Evolutionary conservation across 495 filamentous ascomycete genomes (phyloP), one percentile per base, ranked within the genome.

Genomic region (Neurospora discreta): DNA sequence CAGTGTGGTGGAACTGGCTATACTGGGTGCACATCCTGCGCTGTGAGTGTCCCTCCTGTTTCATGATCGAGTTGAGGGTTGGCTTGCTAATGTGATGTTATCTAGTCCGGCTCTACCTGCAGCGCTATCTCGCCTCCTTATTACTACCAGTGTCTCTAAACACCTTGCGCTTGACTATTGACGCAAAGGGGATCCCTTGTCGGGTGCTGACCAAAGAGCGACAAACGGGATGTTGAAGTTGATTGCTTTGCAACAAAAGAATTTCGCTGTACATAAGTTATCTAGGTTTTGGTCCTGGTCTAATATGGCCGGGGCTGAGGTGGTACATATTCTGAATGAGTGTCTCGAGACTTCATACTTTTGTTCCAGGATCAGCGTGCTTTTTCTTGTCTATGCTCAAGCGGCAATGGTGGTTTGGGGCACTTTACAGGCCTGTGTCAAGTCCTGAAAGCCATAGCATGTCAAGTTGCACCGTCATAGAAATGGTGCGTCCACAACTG

Each of bases 1-100:
- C 85, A 86, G 74, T 86, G 85, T 68, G 85, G 84, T 18, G 85
- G 85, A 0, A 78, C 39, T 9, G 84, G 81, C 3, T 85, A 78
- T 68, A 79, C 79, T 0, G 83, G 83, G 3, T 85, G 83, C 75
- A 84, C 80, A 0, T 74, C 58, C 26, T 85, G 83, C 72, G 78
- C 68, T 40, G 81, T 83, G 74, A 81, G 80, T 52, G 41, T 43
- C 26, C 26, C 36, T 71, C 33, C 4, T 36, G 33, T 36, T 20
- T 13, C 4, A 15, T 2, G 44, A 18, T 10, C 13, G 52, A 3
- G 52, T 8, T 30, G 4, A 30, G 0, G 1, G 23, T 13, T 60
- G 52, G 1, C 46, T 39, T 58, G 73, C 69, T 77, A 68, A 75
- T 44, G 1, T 7, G 9, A 33, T 8, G 9, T 18, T 39, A 38